Evolutionary conservation across 352 stramenopile genomes (phyloP).

Genomic region (Phytophthora europaea): DNA sequence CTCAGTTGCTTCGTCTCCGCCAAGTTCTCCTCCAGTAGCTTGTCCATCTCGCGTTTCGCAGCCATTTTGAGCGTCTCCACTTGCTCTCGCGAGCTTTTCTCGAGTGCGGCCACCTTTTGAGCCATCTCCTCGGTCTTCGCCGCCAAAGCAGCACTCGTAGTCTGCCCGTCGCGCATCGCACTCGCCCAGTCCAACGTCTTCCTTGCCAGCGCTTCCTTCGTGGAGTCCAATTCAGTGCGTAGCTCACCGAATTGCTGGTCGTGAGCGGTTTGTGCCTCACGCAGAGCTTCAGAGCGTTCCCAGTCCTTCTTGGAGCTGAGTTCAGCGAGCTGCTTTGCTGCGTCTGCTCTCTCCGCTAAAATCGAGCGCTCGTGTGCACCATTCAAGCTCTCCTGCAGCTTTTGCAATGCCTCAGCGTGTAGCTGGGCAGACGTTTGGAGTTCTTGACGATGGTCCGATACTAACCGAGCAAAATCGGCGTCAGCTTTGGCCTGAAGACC

Average conservation of each 20-base stretch:
- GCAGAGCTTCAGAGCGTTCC: constrained; percentile 39
- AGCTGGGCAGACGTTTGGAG: constrained; percentile 28
- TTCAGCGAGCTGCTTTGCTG: constrained; percentile 41
- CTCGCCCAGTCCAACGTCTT: constrained; percentile 45
- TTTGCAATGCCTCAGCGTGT: constrained; percentile 37
- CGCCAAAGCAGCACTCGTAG: constrained; percentile 39
- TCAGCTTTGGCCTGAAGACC: constrained; percentile 34
- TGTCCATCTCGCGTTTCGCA: constrained; percentile 76
- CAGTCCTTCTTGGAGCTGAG: constrained; percentile 51
- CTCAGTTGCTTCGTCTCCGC: constrained; percentile 71
- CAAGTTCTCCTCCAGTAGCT: constrained; percentile 73
- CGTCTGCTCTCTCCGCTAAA: constrained; percentile 43
- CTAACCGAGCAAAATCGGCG: constrained; percentile 28
- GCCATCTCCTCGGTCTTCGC: constrained; percentile 45
- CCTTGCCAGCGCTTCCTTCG: constrained; percentile 37
- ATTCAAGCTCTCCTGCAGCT: constrained; percentile 37
- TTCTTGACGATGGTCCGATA: constrained; percentile 28
- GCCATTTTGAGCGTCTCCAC: constrained; percentile 65
- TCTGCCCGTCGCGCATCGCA: constrained; percentile 41
- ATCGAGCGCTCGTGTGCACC: constrained; percentile 41
- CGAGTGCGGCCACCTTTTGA: constrained; percentile 43
- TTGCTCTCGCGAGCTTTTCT: constrained; percentile 53
- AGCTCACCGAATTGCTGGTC: constrained; percentile 39
- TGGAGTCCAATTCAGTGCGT: constrained; percentile 29
- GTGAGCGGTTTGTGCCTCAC: constrained; percentile 40